A percentile compares a stretch with the other conserved stretches of the same genome.
Conservation (phyloP, 2,329 filamentous ascomycete species). For the Pseudogymnoascus sp. region DNA sequence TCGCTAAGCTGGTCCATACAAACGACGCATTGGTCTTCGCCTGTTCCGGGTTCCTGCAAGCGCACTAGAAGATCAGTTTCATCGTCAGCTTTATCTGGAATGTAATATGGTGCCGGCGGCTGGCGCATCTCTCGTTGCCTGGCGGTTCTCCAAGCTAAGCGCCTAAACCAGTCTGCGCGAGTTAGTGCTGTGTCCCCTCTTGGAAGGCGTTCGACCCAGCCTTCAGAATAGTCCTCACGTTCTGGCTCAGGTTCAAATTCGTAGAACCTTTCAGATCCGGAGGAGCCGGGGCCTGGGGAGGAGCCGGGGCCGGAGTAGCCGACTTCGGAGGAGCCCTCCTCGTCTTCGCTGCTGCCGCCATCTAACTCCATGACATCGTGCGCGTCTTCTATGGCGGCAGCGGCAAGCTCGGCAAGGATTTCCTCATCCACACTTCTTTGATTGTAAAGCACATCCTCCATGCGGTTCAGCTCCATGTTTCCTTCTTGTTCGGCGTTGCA, state of each 20-base stretch:
- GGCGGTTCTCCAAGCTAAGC: background rate
- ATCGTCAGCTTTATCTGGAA: background rate
- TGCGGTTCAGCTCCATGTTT: background rate
- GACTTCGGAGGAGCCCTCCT: background rate
- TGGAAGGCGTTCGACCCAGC: background rate
- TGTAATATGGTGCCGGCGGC: background rate
- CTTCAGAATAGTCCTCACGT: background rate
- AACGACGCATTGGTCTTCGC: background rate
- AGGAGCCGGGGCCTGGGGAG: too few relatives aligned
- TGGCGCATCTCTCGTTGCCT: too few relatives aligned
- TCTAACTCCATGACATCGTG: background rate
- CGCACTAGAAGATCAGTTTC: background rate
- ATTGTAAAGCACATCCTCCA: background rate
- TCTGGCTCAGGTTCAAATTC: too few relatives aligned
- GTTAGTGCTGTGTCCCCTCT: background rate
- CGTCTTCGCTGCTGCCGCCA: background rate
- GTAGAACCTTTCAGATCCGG: too few relatives aligned
- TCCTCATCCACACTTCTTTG: background rate
- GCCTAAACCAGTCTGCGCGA: background rate
- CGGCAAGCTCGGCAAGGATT: background rate
- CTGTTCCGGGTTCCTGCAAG: background rate
- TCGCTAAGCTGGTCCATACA: background rate
- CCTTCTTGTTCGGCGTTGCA: background rate
- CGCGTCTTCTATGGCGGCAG: background rate
- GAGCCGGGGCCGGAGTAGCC: background rate